Base-by-base conservation (phyloP, 179 eudicot genomes). In the Spinacia oleracea region DNA sequence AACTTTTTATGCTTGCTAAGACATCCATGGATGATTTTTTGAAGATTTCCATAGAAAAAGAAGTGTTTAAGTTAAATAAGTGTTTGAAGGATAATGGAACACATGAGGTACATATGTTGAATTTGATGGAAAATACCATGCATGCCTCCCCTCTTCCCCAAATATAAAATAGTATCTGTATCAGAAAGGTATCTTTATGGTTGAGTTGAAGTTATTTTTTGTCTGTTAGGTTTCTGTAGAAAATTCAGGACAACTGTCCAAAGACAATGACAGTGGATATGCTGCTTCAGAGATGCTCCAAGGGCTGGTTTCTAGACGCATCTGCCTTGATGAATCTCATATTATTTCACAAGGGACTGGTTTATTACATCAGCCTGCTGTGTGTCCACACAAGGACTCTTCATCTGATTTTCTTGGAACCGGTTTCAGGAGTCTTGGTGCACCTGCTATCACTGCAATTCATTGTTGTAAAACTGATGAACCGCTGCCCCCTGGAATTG, bases 1-100 rank as follows among this genome's bases (percentile, higher is more conserved):
- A 88, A 72, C 89, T 96, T 34, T 87, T 87, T 77, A 73, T 80
- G 75, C 87, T 89, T 68, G 83, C 90, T 72, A 85, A 84, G 77
- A 53, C 70, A 80, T 85, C 94, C 51, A 73, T 87, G 83, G 75
- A 45, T 60, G 81, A 79, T 63, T 89, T 79, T 84, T 71, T 92
- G 72, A 79, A 77, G 66, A 76, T 75, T 35, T 63, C 84, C 70
- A 74, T 92, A 60, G 86, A 91, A 85, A 87, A 87, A 63, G 90
- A 94, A 83, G 90, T 87, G 72, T 46, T 67, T 76, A 80, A 80
- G 74, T 76, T 79, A 21, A 71, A 81, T 75, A 80, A 79, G 80
- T 75, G 68, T 58, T 69, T 68, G 59, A 73, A 67, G 76, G 76
- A 79, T 82, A 79, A 71, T 38, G 82, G 67, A 74, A 25, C 64